Evolutionary conservation across 1,284 basidiomycete species (phyloP), one percentile per base, ranked within the genome.

Genomic region (Fomitopsis betulina): DNA sequence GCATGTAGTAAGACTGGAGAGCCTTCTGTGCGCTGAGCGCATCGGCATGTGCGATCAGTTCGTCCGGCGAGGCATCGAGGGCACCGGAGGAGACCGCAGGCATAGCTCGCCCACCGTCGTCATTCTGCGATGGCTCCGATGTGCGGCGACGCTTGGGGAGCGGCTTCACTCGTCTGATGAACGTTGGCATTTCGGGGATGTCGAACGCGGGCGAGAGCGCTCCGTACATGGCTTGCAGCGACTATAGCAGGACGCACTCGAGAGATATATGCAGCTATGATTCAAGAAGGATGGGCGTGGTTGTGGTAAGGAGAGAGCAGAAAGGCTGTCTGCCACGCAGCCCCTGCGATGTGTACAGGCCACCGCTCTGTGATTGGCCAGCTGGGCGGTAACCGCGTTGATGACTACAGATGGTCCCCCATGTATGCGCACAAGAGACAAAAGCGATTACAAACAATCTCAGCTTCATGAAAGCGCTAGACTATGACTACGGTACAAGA

Each of bases 81-180:
- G 60, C 38, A 23, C 60, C 59, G 37, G 50, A 25, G 4, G 59
- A 38, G 39, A 42, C 54, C 30, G 51, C 32, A 56, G 59, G 25
- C 30, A 55, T 54, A 47, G 53, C 25, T 42, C 51, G 40, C 45
- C 47, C 12, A 32, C 52, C 40, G 35, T 35, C 57, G 56, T 63
- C 65, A 58, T 67, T 65, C 51, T 63, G 66, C 21, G 68, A 55
- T n/a, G 65, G 56, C 38, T 67, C 67, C 19, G 73, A 72, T 30
- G 79, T 84, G 58, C 86, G 82, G 60, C 86, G 77, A 64, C 89
- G 82, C 73, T 89, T 89, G 39, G 89, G 89, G 51, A 91, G 78
- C 25, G 89, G 89, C 69, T 89, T 89, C 63, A 89, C 79, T 62
- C 83, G 76, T 62, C 88, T 77, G 60, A 85, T 77, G 60, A 85